Evolutionary conservation across 176 grass and related monocot genomes (phyloP), one percentile per base, ranked within the genome.

Genomic region (Chrysopogon serrulatus): DNA sequence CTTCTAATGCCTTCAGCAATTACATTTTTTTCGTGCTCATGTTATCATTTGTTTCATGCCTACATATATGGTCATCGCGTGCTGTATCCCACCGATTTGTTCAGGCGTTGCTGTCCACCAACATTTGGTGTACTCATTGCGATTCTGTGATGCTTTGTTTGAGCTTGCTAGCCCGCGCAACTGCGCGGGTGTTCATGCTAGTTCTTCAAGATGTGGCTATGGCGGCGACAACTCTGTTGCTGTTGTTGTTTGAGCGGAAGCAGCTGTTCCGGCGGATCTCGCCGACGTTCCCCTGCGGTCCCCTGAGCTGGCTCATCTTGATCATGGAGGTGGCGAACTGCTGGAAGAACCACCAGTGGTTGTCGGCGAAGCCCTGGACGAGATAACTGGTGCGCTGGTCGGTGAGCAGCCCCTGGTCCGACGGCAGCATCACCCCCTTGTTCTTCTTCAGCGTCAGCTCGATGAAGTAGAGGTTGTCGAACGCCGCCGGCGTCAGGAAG

Each of bases 401-500:
- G 5, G 8, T 21, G 27, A 18, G 53, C 23, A 89, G 18, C 5
- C n/a, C 82, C 82, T 89, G 81, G 87, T 89, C 87, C 4, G 87
- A 89, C 2, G 68, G 73, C 47, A 89, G 78, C 76, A 85, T 81
- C 45, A 81, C 30, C 33, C 60, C 85, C 85, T 33, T 67, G 30
- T 41, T 41, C 36, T 63, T 79, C 53, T 32, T 80, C 0, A 81
- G 64, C 64, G 23, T 28, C 17, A 89, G 87, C 32, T 67, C 59
- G 5, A 73, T 7, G 81, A 74, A 85, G 87, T 84, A 89, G 68
- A 57, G 73, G 82, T 84, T 89, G 87, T 89, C 87, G 87, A 89
- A 89, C 24, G 21, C 45, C 19, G 34, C 35, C 8, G 87, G 87
- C 15, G 82, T 74, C 2, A 64, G 76, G 23, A 80, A 45, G 44